Evolutionary conservation across 169 alveolate genomes (phyloP).

Genomic region (Plasmodium gallinaceum): DNA sequence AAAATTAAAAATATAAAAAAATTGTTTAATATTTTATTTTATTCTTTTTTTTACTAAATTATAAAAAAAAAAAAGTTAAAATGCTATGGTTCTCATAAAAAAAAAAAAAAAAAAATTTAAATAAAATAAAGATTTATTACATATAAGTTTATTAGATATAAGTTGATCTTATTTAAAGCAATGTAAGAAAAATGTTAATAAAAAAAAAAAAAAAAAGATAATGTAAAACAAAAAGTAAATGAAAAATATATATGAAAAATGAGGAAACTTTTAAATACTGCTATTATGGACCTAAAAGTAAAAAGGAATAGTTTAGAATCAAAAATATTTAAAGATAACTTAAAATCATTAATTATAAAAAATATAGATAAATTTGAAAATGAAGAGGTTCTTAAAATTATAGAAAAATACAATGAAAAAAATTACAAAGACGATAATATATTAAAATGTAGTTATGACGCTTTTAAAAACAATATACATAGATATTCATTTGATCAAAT

Average conservation of each 20-base stretch:
- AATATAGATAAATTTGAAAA: constrained; percentile 72
- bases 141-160: no score
- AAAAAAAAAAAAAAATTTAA: no score
- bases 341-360: constrained; percentile 66
- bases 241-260: constrained; percentile 23
- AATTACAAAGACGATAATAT: constrained; percentile 52
- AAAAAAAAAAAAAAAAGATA: constrained; percentile 3
- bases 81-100: no score
- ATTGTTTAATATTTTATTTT: neutral
- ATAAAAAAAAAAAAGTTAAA: neutral
- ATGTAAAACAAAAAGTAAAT: neutral
- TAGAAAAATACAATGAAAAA: constrained; percentile 68
- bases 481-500: constrained; percentile 76
- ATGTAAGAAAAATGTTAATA: neutral
- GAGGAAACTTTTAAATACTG: constrained; percentile 66
- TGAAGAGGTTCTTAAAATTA: constrained; percentile 72
- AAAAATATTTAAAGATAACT: constrained; percentile 30
- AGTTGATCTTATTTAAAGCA: neutral
- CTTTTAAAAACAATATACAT: constrained; percentile 67
- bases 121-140: no score
- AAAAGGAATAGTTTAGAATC: constrained; percentile 6
- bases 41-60: no score
- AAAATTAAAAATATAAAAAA: neutral
- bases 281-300: constrained; percentile 62
- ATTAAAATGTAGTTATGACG: constrained; percentile 62